These are phyloP conservation scores for Malassezia vespertilionis DNA, from an alignment of 1,284 basidiomycete species.

Conservation along the genomic window DNA sequence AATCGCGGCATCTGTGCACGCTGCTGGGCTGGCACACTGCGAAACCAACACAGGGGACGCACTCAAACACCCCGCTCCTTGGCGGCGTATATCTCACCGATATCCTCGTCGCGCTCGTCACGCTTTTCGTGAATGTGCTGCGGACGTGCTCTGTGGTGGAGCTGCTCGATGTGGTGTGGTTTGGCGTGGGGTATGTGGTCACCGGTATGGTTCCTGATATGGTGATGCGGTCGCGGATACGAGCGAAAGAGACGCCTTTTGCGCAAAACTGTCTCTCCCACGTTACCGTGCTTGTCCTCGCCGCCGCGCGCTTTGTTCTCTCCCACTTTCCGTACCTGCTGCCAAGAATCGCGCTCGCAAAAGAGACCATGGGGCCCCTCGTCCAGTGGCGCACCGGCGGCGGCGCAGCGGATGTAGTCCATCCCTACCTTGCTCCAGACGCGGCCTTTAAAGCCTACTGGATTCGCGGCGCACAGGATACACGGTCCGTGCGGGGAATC, in stretches of 20 bases:
- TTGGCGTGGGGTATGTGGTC: slow-evolving; percentile 22
- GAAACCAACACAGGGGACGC: no score
- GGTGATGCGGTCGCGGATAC: no score
- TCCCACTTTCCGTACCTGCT: slow-evolving; percentile 37
- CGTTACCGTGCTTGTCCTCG: slow-evolving; percentile 3
- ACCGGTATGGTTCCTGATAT: no score
- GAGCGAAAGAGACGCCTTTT: no score
- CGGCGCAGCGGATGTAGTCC: slow-evolving; percentile 25
- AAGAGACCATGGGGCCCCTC: slow-evolving; percentile 42
- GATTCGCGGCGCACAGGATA: slow-evolving; percentile 21
- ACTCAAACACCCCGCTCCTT: slow-evolving; percentile 22
- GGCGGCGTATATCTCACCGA: slow-evolving; percentile 43
- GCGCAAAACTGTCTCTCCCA: no score
- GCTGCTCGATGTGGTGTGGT: slow-evolving; percentile 33
- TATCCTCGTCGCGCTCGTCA: slow-evolving; percentile 34
- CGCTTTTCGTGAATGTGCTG: slow-evolving; percentile 34
- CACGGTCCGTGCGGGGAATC: slow-evolving; percentile 15
- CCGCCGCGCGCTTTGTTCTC: slow-evolving; percentile 17
- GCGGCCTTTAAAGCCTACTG: slow-evolving; percentile 36
- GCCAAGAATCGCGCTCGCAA: slow-evolving; percentile 38
- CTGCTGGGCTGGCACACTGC: slow-evolving; percentile 3
- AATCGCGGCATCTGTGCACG: slow-evolving; percentile 3
- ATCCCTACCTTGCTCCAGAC: slow-evolving; percentile 17
- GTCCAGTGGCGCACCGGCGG: slow-evolving; percentile 39
- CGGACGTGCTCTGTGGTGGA: slow-evolving; percentile 38